phyloP scores from a whole-genome alignment of 306 rosid genomes.

The Prunus padus region DNA sequence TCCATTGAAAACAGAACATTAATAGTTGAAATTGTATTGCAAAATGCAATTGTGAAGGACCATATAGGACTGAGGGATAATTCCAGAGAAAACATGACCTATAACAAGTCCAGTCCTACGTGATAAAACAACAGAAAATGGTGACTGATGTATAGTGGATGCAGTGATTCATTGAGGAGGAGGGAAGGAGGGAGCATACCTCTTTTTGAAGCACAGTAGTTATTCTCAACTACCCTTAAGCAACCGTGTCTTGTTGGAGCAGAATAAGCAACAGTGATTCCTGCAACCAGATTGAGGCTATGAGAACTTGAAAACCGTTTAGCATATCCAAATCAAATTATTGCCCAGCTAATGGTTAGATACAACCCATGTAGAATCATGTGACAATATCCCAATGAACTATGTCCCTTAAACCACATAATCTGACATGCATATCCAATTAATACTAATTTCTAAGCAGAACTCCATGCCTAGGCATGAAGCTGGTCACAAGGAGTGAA shows the following conservation, averaged over 20 bases:
- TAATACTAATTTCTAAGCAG: background rate
- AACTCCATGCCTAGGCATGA: background rate
- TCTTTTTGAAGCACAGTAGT: slow-evolving; percentile 87
- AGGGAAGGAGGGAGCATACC: slow-evolving; percentile 44
- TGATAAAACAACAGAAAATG: background rate
- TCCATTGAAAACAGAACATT: too few relatives aligned
- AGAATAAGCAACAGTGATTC: slow-evolving; percentile 73
- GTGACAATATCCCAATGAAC: slow-evolving; percentile 6
- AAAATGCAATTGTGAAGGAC: too few relatives aligned
- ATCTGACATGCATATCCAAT: background rate
- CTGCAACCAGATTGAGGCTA: slow-evolving; percentile 42
- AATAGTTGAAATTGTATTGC: too few relatives aligned
- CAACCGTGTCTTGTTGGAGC: slow-evolving; percentile 87
- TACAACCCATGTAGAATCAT: slow-evolving; percentile 7
- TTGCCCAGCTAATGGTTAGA: background rate
- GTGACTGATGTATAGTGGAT: background rate
- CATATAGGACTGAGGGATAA: too few relatives aligned
- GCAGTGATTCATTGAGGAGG: background rate
- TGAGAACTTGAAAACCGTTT: slow-evolving; percentile 21
- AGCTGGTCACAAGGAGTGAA: background rate
- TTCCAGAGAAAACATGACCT: background rate
- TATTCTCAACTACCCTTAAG: slow-evolving; percentile 91
- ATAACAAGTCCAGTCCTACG: background rate
- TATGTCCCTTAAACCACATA: slow-evolving; percentile 1
- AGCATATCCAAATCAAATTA: slow-evolving; percentile 19